Conservation (phyloP, 768 basidiomycete species). For the Hericium rajendrae region DNA sequence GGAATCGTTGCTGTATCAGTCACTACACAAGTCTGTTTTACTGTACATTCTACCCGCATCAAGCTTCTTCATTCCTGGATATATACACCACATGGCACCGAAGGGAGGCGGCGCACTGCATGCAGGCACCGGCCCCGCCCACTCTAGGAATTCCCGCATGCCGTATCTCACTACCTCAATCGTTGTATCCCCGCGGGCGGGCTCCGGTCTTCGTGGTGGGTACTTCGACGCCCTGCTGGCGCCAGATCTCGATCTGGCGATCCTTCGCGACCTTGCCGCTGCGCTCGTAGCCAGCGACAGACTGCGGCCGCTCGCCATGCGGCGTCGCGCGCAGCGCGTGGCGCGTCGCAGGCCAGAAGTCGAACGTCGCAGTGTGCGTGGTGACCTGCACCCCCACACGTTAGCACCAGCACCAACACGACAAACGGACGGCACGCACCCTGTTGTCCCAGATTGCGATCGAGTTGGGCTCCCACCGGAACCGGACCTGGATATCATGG, state of each 20-base stretch:
- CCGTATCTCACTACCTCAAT: constrained; percentile 21
- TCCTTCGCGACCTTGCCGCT: constrained; percentile 64
- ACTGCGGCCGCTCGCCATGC: constrained; percentile 69
- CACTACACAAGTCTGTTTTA: too few species aligned
- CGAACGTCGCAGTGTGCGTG: constrained; percentile 73
- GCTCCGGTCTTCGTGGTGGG: constrained; percentile 22
- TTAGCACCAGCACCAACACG: neutral
- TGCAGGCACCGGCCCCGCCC: neutral
- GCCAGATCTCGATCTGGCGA: constrained; percentile 64
- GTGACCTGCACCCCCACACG: constrained; percentile 35
- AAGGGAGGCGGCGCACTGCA: neutral
- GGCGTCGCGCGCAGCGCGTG: constrained; percentile 79
- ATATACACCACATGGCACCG: neutral
- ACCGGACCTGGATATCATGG: constrained; percentile 66
- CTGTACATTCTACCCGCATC: too few species aligned
- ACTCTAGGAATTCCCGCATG: neutral
- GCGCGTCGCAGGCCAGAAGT: constrained; percentile 69
- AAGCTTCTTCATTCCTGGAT: too few species aligned
- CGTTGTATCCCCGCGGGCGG: constrained; percentile 50
- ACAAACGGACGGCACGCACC: constrained; percentile 27
- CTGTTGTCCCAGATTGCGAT: constrained; percentile 86
- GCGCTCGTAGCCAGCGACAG: constrained; percentile 60
- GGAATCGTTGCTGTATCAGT: too few species aligned
- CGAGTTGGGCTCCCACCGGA: constrained; percentile 68
- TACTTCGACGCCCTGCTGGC: constrained; percentile 46